Conservation (phyloP, 163 green algal genomes). For the Prototheca wickerhamii region DNA sequence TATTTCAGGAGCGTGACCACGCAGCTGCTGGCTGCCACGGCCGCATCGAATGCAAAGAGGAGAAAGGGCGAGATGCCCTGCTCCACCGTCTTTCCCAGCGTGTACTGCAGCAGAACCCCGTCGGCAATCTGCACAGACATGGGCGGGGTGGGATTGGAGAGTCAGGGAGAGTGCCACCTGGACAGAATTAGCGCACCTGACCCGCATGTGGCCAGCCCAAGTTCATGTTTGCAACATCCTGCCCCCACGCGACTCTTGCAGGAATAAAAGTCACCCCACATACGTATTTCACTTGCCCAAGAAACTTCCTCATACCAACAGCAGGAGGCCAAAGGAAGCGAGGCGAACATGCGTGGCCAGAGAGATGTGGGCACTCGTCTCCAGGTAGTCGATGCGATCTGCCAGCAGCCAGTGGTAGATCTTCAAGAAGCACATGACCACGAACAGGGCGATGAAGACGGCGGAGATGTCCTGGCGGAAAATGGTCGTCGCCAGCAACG, state of each 20-base stretch:
- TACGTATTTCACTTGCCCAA: no score
- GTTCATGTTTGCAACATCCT: no score
- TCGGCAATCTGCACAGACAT: conserved; percentile 34
- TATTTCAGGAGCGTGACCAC: conserved; percentile 66
- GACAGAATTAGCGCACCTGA: no score
- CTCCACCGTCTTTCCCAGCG: conserved; percentile 57
- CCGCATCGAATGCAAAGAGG: conserved; percentile 97
- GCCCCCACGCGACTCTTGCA: background rate
- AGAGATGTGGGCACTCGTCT: conserved; percentile 76
- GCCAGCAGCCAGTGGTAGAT: conserved; percentile 90
- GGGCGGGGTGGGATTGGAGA: background rate
- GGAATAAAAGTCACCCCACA: background rate
- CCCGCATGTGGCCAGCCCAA: no score
- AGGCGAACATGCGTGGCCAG: conserved; percentile 65
- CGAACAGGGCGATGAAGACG: conserved; percentile 88
- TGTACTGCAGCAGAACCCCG: conserved; percentile 69
- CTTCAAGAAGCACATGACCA: conserved; percentile 88
- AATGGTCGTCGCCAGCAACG: conserved; percentile 93
- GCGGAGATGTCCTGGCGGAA: conserved; percentile 92
- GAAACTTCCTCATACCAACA: conserved; percentile 38
- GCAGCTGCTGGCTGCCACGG: conserved; percentile 55
- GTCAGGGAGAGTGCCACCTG: no score
- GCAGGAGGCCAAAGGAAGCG: conserved; percentile 61
- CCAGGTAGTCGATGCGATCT: conserved; percentile 89
- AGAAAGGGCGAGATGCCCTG: conserved; percentile 71